phyloP scores from a whole-genome alignment of 2,329 filamentous ascomycete species.

The Colletotrichum sp. region DNA sequence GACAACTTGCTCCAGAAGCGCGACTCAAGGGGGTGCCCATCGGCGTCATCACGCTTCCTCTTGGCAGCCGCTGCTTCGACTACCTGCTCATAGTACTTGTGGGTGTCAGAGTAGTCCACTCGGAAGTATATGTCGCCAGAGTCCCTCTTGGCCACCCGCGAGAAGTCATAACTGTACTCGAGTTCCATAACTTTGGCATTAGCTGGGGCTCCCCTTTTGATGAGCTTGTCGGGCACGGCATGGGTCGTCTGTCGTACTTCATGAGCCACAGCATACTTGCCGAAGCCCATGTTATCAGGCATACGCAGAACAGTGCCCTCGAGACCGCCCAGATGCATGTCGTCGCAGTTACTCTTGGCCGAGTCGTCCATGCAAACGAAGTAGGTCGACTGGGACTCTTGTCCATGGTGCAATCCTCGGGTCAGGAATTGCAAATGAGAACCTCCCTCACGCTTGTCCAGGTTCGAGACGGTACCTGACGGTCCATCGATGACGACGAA shows the following conservation, averaged over 20 bases:
- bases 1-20: not conserved
- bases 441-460: conserved; percentile 48
- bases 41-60: not conserved
- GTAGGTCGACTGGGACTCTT: not conserved
- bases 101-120: not conserved
- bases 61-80: not conserved
- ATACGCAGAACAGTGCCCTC: not conserved
- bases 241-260: not conserved
- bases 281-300: not conserved
- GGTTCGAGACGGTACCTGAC: conserved; percentile 32
- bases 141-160: not conserved
- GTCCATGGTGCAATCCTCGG: not conserved
- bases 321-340: not conserved
- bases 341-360: not conserved
- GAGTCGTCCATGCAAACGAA: not conserved
- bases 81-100: not conserved
- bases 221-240: not conserved
- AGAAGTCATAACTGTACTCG: not conserved
- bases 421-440: conserved; percentile 38
- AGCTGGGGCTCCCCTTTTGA: not conserved
- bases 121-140: not conserved
- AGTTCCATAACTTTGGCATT: not conserved
- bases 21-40: not conserved
- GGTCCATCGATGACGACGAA: conserved; percentile 37
- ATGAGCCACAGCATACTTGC: not conserved